Conservation (phyloP, 2,329 filamentous ascomycete species). For the Colletotrichum plurivorum region DNA sequence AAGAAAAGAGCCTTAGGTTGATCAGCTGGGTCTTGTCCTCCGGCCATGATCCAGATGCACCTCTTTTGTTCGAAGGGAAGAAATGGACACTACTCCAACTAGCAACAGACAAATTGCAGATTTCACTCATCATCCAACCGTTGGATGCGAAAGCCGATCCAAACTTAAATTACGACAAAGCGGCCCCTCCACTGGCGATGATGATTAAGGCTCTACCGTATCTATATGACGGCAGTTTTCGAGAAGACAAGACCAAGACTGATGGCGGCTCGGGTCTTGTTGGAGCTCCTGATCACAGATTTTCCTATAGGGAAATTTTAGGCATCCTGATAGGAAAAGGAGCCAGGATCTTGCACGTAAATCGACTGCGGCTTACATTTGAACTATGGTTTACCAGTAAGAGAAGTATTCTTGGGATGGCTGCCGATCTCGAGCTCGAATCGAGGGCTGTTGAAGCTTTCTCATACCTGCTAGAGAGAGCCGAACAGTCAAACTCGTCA, state of each 20-base stretch:
- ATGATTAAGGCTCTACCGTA: no score
- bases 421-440: accelerated
- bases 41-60: not conserved
- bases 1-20: not conserved
- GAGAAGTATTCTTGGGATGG: not conserved
- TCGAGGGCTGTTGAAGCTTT: not conserved
- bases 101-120: not conserved
- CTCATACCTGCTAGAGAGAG: not conserved
- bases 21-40: constrained; percentile 1
- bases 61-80: no score
- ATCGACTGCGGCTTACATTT: no score
- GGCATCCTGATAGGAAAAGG: not conserved
- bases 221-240: no score
- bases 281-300: no score
- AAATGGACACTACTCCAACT: not conserved
- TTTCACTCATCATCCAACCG: not conserved
- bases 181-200: no score
- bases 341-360: not conserved
- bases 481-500: not conserved
- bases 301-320: no score
- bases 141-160: constrained; percentile 9
- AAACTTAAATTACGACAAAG: not conserved
- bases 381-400: not conserved
- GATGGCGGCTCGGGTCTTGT: no score
- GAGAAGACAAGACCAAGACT: no score